A percentile compares a stretch with the other conserved stretches of the same genome.
Evolutionary conservation across 2,329 filamentous ascomycete species (phyloP).

Genomic region (Claviceps humidiphila): DNA sequence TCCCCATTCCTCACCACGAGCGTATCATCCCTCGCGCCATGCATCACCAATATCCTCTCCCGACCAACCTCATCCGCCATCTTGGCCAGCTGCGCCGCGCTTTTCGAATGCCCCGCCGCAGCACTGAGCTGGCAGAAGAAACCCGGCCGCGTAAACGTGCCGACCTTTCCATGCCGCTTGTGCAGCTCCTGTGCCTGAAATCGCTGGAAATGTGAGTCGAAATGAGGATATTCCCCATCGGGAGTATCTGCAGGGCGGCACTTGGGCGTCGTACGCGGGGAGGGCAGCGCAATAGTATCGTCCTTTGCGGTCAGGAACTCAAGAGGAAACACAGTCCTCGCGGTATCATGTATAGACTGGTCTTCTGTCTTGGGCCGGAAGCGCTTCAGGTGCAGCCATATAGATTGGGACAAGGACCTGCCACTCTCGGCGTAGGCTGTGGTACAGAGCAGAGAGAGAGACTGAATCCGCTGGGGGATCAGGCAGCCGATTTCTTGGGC

Average conservation of each 20-base stretch:
- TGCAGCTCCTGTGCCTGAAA: slow-evolving; percentile 67
- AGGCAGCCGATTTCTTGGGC: slow-evolving; percentile 60
- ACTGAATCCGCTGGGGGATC: slow-evolving; percentile 38
- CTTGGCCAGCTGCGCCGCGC: slow-evolving; percentile 44
- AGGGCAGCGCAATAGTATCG: slow-evolving; percentile 43
- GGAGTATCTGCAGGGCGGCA: slow-evolving; percentile 19
- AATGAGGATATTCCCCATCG: slow-evolving; percentile 34
- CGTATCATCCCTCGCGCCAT: slow-evolving; percentile 68
- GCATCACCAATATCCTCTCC: slow-evolving; percentile 61
- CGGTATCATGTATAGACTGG: slow-evolving; percentile 49
- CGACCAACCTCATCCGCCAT: slow-evolving; percentile 58
- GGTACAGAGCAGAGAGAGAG: slow-evolving; percentile 48
- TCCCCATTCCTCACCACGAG: slow-evolving; percentile 57
- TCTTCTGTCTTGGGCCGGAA: slow-evolving; percentile 60
- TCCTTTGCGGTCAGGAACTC: slow-evolving; percentile 45
- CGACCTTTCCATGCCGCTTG: slow-evolving; percentile 48
- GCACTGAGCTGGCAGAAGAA: slow-evolving; percentile 69
- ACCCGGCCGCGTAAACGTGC: slow-evolving; percentile 49
- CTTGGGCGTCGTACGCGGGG: slow-evolving; percentile 25
- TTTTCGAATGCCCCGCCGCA: slow-evolving; percentile 70
- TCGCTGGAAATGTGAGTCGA: slow-evolving; percentile 66
- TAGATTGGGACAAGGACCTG: slow-evolving; percentile 48
- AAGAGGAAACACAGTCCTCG: slow-evolving; percentile 51
- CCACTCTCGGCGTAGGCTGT: slow-evolving; percentile 49
- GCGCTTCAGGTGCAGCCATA: slow-evolving; percentile 41